These are phyloP conservation scores for Waltiozyma sp. DNA, from an alignment of 1,139 yeast species.

Conservation along the genomic window DNA sequence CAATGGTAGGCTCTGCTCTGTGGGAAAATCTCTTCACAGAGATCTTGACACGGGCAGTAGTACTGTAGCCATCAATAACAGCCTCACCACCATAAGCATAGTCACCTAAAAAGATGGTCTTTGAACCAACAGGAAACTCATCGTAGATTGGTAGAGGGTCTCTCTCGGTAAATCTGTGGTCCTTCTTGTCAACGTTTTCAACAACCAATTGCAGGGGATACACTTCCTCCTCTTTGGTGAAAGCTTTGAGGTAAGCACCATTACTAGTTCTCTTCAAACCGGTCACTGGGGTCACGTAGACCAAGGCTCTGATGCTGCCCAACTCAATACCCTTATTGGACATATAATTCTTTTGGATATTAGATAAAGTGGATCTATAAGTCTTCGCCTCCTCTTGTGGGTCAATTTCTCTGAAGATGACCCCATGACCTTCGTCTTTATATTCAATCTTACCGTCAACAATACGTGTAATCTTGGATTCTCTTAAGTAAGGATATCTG, in stretches of 20 bases:
- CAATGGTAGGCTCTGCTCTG: slow-evolving; percentile 51
- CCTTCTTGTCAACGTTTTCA: slow-evolving; percentile 62
- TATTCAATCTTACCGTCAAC: slow-evolving; percentile 43
- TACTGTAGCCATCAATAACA: slow-evolving; percentile 48
- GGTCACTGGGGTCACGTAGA: slow-evolving; percentile 62
- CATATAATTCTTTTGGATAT: slow-evolving; percentile 28
- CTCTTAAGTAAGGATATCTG: slow-evolving; percentile 84
- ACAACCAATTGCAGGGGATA: slow-evolving; percentile 76
- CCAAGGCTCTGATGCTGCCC: slow-evolving; percentile 44
- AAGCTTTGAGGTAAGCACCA: slow-evolving; percentile 75
- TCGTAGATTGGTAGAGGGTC: slow-evolving; percentile 69
- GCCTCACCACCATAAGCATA: slow-evolving; percentile 87
- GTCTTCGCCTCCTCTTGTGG: slow-evolving; percentile 29
- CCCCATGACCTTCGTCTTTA: slow-evolving; percentile 30
- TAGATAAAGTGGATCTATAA: slow-evolving; percentile 26
- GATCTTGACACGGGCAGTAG: slow-evolving; percentile 37
- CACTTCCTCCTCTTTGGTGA: slow-evolving; percentile 37
- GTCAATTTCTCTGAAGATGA: slow-evolving; percentile 29
- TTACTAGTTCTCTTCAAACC: slow-evolving; percentile 61
- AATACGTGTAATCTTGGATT: slow-evolving; percentile 61
- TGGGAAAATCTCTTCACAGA: slow-evolving; percentile 42
- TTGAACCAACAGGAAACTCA: slow-evolving; percentile 68
- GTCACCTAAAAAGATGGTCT: slow-evolving; percentile 77
- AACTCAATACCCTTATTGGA: slow-evolving; percentile 49
- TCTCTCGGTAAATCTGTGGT: slow-evolving; percentile 60